These are phyloP conservation scores for Ceratobasidium sp. DNA, from an alignment of 1,284 basidiomycete species.

Conservation along the genomic window DNA sequence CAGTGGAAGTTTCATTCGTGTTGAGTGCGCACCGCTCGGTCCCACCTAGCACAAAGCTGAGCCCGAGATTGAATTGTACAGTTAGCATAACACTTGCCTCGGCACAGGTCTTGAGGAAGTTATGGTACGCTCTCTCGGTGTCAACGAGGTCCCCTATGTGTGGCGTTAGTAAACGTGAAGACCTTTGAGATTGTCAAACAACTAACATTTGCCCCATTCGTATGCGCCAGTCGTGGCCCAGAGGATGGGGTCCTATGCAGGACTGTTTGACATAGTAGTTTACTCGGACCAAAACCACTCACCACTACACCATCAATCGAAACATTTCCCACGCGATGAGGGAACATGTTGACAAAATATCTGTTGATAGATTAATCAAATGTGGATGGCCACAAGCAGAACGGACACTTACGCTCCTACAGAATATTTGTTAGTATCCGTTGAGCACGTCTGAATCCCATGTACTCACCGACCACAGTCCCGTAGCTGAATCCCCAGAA, in stretches of 20 bases:
- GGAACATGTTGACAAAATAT: conserved; percentile 43
- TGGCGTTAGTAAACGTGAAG: neutral
- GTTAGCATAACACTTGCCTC: conserved; percentile 35
- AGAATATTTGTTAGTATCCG: neutral
- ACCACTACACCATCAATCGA: conserved; percentile 46
- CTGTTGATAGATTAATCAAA: neutral
- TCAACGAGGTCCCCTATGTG: conserved; percentile 43
- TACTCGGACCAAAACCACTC: neutral
- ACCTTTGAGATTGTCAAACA: neutral
- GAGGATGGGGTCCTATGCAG: conserved; percentile 43
- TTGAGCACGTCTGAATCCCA: neutral
- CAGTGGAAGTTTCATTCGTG: conserved; percentile 40
- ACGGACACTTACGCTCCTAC: conserved; percentile 1
- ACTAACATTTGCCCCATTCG: conserved; percentile 43
- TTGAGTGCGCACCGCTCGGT: conserved; percentile 44
- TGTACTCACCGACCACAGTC: conserved; percentile 40
- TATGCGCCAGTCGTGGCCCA: conserved; percentile 43
- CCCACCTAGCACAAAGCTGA: conserved; percentile 40
- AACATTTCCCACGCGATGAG: conserved; percentile 44
- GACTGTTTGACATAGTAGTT: neutral
- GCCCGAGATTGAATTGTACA: neutral
- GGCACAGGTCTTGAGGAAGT: conserved; percentile 44
- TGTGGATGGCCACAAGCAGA: neutral
- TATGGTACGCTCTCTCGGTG: conserved; percentile 43
- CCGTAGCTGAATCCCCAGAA: conserved; percentile 46